phyloP scores from a whole-genome alignment of 805 yeast genomes.

The Ogataea ganodermae region DNA sequence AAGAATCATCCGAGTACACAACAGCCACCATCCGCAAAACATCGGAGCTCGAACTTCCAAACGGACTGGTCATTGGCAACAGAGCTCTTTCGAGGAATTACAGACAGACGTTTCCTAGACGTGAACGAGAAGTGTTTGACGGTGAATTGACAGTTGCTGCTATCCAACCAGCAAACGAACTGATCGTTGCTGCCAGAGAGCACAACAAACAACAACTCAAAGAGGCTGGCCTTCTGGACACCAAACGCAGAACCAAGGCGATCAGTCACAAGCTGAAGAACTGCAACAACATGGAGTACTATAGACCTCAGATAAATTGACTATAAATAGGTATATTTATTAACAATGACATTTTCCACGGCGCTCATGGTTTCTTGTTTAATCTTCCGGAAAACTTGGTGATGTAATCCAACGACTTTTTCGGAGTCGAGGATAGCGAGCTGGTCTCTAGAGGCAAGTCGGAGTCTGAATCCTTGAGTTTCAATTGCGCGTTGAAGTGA shows the following conservation, averaged over 20 bases:
- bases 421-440: slow-evolving; percentile 20
- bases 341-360: background rate
- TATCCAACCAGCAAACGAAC: slow-evolving; percentile 21
- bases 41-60: slow-evolving; percentile 67
- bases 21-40: slow-evolving; percentile 30
- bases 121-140: slow-evolving; percentile 50
- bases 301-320: slow-evolving; percentile 48
- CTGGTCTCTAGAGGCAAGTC: slow-evolving; percentile 21
- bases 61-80: slow-evolving; percentile 80
- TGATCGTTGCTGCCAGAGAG: slow-evolving; percentile 9
- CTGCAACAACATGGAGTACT: slow-evolving; percentile 76
- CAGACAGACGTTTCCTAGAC: slow-evolving; percentile 55
- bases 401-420: slow-evolving; percentile 24
- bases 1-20: slow-evolving; percentile 25
- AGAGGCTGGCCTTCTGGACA: slow-evolving; percentile 33
- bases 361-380: slow-evolving; percentile 16
- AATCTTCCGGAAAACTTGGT: slow-evolving; percentile 29
- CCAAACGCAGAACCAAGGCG: slow-evolving; percentile 31
- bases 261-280: slow-evolving; percentile 56
- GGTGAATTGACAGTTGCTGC: slow-evolving; percentile 57
- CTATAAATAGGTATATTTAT: background rate
- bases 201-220: slow-evolving; percentile 36
- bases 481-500: slow-evolving; percentile 18
- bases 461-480: slow-evolving; percentile 13
- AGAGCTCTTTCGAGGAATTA: slow-evolving; percentile 67